These are phyloP conservation scores for Gautieria morchelliformis DNA, from an alignment of 768 basidiomycete genomes.

Conservation along the genomic window DNA sequence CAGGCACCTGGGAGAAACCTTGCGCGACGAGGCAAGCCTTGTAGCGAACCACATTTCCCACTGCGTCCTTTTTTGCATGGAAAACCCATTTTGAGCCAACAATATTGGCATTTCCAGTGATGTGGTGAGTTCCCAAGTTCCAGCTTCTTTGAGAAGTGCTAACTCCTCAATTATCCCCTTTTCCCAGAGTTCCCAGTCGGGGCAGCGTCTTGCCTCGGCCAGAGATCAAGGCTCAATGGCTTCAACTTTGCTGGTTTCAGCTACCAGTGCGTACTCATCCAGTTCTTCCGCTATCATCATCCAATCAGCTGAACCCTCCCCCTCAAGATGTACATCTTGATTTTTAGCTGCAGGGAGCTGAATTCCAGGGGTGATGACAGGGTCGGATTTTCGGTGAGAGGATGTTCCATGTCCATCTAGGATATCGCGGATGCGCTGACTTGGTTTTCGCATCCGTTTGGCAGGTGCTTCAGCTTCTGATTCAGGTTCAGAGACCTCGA, in stretches of 20 bases:
- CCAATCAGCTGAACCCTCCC: not conserved
- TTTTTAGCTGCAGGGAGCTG: too few relatives aligned
- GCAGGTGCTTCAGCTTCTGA: not conserved
- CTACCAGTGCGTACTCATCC: constrained; percentile 8
- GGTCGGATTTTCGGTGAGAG: too few relatives aligned
- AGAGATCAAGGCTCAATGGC: constrained; percentile 7
- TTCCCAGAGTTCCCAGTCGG: constrained; percentile 22
- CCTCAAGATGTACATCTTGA: not conserved
- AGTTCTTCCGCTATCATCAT: not conserved
- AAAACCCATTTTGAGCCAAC: constrained; percentile 23
- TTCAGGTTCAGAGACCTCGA: too few relatives aligned
- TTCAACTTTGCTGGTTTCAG: constrained; percentile 5
- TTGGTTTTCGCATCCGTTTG: not conserved
- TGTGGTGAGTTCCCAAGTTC: constrained; percentile 15
- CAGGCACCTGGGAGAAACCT: constrained; percentile 27
- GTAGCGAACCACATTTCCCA: constrained; percentile 18
- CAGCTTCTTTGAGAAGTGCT: constrained; percentile 7
- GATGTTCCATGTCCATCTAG: not conserved
- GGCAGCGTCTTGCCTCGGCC: constrained; percentile 15
- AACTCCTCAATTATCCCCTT: constrained; percentile 17
- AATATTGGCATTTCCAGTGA: constrained; percentile 14
- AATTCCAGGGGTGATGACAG: too few relatives aligned
- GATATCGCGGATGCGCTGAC: not conserved
- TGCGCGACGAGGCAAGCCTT: constrained; percentile 19
- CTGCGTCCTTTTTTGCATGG: constrained; percentile 16